Conservation (phyloP, 495 filamentous ascomycete genomes). For the Delitschia confertaspora region DNA sequence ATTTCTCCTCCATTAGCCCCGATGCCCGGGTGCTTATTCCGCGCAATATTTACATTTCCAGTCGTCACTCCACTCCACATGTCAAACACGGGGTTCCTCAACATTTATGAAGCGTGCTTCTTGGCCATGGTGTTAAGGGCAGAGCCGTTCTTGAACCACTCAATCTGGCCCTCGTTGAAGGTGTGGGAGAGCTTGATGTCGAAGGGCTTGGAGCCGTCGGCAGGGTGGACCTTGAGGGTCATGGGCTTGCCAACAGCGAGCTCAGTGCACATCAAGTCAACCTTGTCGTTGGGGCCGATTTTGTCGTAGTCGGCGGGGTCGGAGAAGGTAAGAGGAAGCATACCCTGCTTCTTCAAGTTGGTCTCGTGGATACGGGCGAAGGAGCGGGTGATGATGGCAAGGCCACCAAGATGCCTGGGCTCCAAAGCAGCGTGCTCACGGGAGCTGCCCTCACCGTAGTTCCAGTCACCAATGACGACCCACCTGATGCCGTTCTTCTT, state of each 20-base stretch:
- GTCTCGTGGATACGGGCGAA: conserved; percentile 99
- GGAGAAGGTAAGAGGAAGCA: conserved; percentile 93
- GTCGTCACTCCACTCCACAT: conserved; percentile 1
- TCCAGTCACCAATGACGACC: conserved; percentile 99
- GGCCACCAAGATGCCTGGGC: conserved; percentile 91
- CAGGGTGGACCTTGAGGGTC: conserved; percentile 83
- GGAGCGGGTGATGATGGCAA: conserved; percentile 90
- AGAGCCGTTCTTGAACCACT: conserved; percentile 97
- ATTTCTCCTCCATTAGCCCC: neutral
- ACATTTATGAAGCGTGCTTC: conserved; percentile 25
- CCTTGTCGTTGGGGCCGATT: conserved; percentile 86
- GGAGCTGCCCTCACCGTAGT: conserved; percentile 96
- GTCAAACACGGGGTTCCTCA: neutral
- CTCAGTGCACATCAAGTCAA: conserved; percentile 84
- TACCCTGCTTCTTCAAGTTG: conserved; percentile 99
- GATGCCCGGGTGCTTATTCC: conserved; percentile 5
- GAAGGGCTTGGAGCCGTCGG: conserved; percentile 62
- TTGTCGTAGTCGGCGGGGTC: conserved; percentile 97
- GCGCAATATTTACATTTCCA: conserved; percentile 19
- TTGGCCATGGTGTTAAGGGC: conserved; percentile 98
- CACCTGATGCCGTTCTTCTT: conserved; percentile 92
- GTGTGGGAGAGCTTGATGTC: conserved; percentile 84
- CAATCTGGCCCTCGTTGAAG: conserved; percentile 92
- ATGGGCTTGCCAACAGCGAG: conserved; percentile 89
- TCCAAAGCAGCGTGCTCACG: conserved; percentile 98